Base-by-base conservation (phyloP, 108 stramenopile genomes). In the Conticribra weissflogii region DNA sequence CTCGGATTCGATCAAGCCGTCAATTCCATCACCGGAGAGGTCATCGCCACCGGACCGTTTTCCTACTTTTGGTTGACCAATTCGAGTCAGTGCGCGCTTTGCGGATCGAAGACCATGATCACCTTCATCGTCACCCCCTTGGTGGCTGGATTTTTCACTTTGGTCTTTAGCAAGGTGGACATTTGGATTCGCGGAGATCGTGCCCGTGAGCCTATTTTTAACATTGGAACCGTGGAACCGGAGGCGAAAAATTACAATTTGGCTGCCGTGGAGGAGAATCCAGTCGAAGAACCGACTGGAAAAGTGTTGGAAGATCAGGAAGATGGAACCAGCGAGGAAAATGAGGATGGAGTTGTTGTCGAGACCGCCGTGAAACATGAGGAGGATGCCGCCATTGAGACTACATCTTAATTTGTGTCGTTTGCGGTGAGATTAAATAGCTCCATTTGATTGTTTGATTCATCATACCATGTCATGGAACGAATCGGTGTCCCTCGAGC, bases 61-160 rank as follows among this genome's bases (percentile, higher is more conserved):
- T 72, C 83, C 51, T 92, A 89, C 66, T 92, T 92, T 66, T 92
- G 91, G 91, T 74, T 89, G 12, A 78, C 81, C 32, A 87, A 92
- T 47, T 74, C 67, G n/a, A 65, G 58, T 14, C 76, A 84, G 59
- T 92, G 91, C 59, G 81, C 90, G 45, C 83, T 92, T 14, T 92
- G 90, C 51, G 90, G 90, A 53, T 62, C 61, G 48, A 83, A 77
- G 30, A 88, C 86, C 23, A 88, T 92, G 90, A 58, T 87, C 29
- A 83, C 86, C 33, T 92, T 92, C 81, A 92, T 92, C 61, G 58
- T 92, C 8, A 83, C 83, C 9, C 90, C 90, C 41, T 55, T 83
- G 22, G 64, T 85, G 19, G 66, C 74, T 51, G 80, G 73, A 18
- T 60, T 88, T 46, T 57, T 67, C 28, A 78, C 84, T 49, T 59